phyloP scores from a whole-genome alignment of 2,329 filamentous ascomycete genomes.

The Calcarisporium arbuscula region DNA sequence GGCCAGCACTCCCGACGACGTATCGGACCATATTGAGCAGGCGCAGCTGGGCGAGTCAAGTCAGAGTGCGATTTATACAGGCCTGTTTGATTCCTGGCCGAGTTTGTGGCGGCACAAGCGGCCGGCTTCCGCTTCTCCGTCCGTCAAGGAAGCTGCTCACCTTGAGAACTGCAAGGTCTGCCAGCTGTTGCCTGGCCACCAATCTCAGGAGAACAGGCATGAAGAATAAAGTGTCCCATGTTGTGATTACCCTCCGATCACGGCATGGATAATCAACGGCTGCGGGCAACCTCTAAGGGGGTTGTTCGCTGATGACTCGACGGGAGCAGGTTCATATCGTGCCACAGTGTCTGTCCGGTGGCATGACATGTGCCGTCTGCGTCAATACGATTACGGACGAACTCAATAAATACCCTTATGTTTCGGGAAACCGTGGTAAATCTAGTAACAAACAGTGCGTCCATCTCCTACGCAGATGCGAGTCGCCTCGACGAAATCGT shows the following conservation, averaged over 20 bases:
- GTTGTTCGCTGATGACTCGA: conserved; percentile 14
- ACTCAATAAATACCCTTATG: conserved; percentile 49
- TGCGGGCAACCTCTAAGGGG: conserved; percentile 14
- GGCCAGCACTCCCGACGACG: conserved; percentile 22
- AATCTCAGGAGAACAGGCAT: conserved; percentile 6
- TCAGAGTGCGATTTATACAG: too few relatives aligned
- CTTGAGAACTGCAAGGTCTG: conserved; percentile 33
- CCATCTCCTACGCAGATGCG: conserved; percentile 44
- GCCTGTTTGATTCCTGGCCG: conserved; percentile 23
- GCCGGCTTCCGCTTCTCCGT: conserved; percentile 16
- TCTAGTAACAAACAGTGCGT: conserved; percentile 61
- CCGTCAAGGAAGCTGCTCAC: conserved; percentile 23
- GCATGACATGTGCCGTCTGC: conserved; percentile 71
- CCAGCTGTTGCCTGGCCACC: conserved; percentile 14
- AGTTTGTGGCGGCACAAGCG: conserved; percentile 21
- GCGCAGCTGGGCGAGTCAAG: too few relatives aligned
- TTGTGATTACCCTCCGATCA: conserved; percentile 5
- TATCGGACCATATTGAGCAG: too few relatives aligned
- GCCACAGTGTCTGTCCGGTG: conserved; percentile 55
- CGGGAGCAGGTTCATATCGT: conserved; percentile 30
- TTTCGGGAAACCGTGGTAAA: conserved; percentile 55
- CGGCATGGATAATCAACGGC: conserved; percentile 6
- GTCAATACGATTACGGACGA: conserved; percentile 55
- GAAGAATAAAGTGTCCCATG: conserved; percentile 3
- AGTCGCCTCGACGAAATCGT: conserved; percentile 26